Evolutionary conservation across 2,329 filamentous ascomycete species (phyloP).

Genomic region (Trichoderma gracile): DNA sequence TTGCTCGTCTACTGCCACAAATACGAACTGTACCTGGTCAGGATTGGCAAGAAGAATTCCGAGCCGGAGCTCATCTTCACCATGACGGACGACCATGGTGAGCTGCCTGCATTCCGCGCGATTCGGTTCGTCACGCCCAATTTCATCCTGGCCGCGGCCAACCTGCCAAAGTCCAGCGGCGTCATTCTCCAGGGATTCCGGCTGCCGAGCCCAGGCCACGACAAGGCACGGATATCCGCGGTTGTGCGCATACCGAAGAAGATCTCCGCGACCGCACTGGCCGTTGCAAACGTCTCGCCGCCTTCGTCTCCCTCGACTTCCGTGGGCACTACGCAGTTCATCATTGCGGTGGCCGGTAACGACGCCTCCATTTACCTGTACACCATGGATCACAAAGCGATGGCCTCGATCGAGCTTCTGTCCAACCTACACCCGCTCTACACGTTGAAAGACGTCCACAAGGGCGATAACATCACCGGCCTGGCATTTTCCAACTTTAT

Average conservation of each 20-base stretch:
- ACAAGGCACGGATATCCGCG: conserved; percentile 52
- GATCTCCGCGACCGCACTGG: conserved; percentile 74
- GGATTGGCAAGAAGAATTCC: conserved; percentile 52
- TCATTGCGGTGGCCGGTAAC: conserved; percentile 76
- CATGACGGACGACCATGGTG: conserved; percentile 51
- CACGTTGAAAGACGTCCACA: conserved; percentile 56
- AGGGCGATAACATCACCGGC: conserved; percentile 57
- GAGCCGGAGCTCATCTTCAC: conserved; percentile 58
- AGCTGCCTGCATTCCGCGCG: conserved; percentile 55
- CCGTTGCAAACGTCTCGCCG: conserved; percentile 68
- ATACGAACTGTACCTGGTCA: conserved; percentile 69
- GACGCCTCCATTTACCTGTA: conserved; percentile 77
- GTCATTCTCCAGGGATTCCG: conserved; percentile 59
- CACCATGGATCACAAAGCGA: conserved; percentile 68
- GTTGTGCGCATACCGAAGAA: conserved; percentile 61
- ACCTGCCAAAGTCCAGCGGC: conserved; percentile 60
- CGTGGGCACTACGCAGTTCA: conserved; percentile 70
- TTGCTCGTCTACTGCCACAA: conserved; percentile 78
- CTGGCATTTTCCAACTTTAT: conserved; percentile 60
- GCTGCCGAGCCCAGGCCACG: conserved; percentile 44
- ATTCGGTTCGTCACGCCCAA: conserved; percentile 60
- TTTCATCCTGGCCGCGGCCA: conserved; percentile 59
- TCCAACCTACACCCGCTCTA: conserved; percentile 54
- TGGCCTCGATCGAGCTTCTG: conserved; percentile 51
- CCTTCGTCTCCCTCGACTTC: conserved; percentile 51